Evolutionary conservation across 2,329 filamentous ascomycete species (phyloP).

Genomic region (Penicillium sp.): DNA sequence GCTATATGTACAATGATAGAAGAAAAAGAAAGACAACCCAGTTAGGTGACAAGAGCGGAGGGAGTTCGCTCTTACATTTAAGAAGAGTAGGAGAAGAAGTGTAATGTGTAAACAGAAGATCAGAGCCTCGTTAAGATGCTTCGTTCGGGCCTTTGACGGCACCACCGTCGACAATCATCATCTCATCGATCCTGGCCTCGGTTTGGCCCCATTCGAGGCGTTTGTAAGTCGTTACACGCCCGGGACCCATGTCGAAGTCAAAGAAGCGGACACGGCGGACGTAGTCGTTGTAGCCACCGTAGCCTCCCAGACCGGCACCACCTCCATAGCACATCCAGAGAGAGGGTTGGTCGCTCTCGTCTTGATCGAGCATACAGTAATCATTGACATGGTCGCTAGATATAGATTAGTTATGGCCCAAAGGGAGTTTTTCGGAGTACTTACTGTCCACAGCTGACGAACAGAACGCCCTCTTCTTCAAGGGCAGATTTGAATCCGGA

Average conservation of each 20-base stretch:
- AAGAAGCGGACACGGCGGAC: slow-evolving; percentile 83
- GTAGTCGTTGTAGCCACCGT: slow-evolving; percentile 86
- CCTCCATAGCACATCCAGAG: slow-evolving; percentile 99
- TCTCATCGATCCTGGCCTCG: slow-evolving; percentile 56
- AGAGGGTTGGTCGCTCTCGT: slow-evolving; percentile 59
- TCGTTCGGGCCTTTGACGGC: slow-evolving; percentile 44
- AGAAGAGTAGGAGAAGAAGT: not conserved
- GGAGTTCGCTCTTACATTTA: not conserved
- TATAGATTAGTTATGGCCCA: slow-evolving; percentile 19
- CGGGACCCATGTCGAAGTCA: slow-evolving; percentile 89
- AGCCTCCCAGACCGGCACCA: slow-evolving; percentile 88
- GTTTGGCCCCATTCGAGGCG: slow-evolving; percentile 69
- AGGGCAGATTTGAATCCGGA: slow-evolving; percentile 90
- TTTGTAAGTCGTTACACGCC: slow-evolving; percentile 89
- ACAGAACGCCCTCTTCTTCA: slow-evolving; percentile 78
- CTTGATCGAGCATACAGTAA: slow-evolving; percentile 75
- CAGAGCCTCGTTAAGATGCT: slow-evolving; percentile 8
- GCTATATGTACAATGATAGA: slow-evolving; percentile 22
- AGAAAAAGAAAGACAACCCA: slow-evolving; percentile 2
- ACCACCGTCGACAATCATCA: slow-evolving; percentile 62
- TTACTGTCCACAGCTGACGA: slow-evolving; percentile 89
- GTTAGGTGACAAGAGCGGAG: slow-evolving; percentile 9
- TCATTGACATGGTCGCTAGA: slow-evolving; percentile 89
- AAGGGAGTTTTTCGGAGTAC: slow-evolving; percentile 34
- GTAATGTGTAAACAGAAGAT: not conserved